Conservation (phyloP, 345 rosid genomes). For the Abelmoschus esculentus region DNA sequence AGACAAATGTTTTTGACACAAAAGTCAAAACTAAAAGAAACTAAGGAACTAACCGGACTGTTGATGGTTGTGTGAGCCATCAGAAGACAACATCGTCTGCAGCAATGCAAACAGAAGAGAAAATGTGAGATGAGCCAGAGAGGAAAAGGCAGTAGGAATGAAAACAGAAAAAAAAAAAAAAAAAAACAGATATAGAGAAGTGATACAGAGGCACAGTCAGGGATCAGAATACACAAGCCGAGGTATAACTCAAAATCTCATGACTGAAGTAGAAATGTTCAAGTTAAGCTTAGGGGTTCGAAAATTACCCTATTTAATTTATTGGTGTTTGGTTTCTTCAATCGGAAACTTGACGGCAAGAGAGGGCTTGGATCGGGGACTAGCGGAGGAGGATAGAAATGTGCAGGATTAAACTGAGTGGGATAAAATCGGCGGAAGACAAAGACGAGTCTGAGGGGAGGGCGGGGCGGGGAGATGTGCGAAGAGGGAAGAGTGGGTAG, state of each 20-base stretch:
- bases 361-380: background rate
- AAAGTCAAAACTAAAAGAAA: background rate
- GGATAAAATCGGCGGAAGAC: too few species aligned
- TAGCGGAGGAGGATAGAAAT: background rate
- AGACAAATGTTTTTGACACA: background rate
- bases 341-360: background rate
- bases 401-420: background rate
- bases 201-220: background rate
- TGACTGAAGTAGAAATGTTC: background rate
- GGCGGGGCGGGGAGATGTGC: too few species aligned
- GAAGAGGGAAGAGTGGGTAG: too few species aligned
- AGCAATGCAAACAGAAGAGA: background rate
- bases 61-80: background rate
- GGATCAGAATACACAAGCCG: background rate
- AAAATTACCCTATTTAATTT: background rate
- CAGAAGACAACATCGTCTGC: background rate
- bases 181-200: background rate
- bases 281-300: background rate
- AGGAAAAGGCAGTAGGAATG: background rate
- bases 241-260: background rate
- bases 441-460: too few species aligned
- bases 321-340: background rate
- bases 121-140: background rate
- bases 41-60: background rate
- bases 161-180: too few species aligned